Evolutionary conservation across 2,329 filamentous ascomycete genomes (phyloP).

Genomic region (Ploettnerulaceae sp.): DNA sequence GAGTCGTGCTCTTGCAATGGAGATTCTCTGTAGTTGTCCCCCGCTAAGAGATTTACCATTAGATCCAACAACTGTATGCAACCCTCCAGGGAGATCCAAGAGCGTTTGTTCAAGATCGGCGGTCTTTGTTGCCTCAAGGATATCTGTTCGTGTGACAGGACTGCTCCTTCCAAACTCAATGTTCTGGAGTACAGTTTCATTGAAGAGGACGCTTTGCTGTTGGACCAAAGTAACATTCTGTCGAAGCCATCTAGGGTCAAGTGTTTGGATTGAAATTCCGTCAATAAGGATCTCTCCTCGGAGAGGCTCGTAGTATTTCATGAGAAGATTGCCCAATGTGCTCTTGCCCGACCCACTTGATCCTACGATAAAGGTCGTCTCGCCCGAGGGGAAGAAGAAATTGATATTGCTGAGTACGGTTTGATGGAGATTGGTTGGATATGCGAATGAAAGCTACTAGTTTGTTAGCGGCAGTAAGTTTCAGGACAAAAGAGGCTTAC

Average conservation of each 20-base stretch:
- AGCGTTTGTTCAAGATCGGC: constrained; percentile 68
- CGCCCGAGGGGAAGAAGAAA: constrained; percentile 66
- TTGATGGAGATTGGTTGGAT: constrained; percentile 63
- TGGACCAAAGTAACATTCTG: constrained; percentile 76
- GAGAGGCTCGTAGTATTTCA: constrained; percentile 67
- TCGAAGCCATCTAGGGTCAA: constrained; percentile 69
- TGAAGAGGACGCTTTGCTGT: constrained; percentile 76
- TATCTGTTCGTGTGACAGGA: constrained; percentile 48
- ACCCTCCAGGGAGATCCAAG: constrained; percentile 58
- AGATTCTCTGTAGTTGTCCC: constrained; percentile 78
- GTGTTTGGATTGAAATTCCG: constrained; percentile 50
- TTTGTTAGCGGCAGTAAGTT: not conserved
- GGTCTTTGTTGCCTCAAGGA: constrained; percentile 59
- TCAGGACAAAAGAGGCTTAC: constrained; percentile 42
- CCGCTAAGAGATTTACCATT: constrained; percentile 73
- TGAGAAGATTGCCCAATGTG: constrained; percentile 74
- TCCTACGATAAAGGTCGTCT: constrained; percentile 77
- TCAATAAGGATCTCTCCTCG: constrained; percentile 67
- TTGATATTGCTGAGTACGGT: constrained; percentile 55
- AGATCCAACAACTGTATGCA: constrained; percentile 66
- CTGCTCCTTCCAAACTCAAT: constrained; percentile 64
- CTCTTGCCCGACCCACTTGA: constrained; percentile 90
- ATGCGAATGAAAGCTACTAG: constrained; percentile 70
- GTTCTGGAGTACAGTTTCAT: constrained; percentile 73
- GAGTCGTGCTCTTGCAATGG: constrained; percentile 72